Evolutionary conservation across 768 basidiomycete species (phyloP), one percentile per base, ranked within the genome.

Genomic region (Mrakia hoshinonis): DNA sequence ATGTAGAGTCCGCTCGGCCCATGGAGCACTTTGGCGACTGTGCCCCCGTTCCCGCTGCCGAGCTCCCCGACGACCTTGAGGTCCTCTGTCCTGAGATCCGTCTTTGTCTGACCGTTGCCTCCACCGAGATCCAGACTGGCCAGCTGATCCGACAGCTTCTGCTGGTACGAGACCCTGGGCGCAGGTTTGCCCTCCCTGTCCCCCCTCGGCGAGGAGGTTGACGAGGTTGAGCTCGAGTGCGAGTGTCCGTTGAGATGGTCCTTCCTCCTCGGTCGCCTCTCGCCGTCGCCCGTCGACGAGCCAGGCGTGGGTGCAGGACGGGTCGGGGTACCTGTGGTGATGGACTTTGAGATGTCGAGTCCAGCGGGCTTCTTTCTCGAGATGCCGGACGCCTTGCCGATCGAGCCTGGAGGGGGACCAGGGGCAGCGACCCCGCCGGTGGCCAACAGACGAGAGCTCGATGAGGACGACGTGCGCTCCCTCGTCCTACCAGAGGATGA

Each of bases 31-130:
- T 90, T 91, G 81, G 93, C 93, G 61, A 99, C 96, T 68, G 94
- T 96, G 67, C 96, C 96, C 1, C 96, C 94, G 77, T 98, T 98
- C 4, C 96, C 96, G 75, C 91, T 88, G 4, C 96, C 96, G 3
- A 99, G 84, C 80, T 99, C 96, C 67, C 86, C 85, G 58, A 98
- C 78, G 74, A 94, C 90, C 80, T 89, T 89, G 78, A 99, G 82
- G 79, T 98, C 96, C 78, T 95, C 93, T 75, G 89, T 87, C 76
- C 86, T 83, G 46, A 98, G 81, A 77, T 95, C 90, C 75, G 83
- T 78, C 80, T 90, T 90, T 79, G 87, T 87, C 81, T 91, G 89
- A 43, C 87, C 86, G 76, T 89, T 90, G 3, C 64, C 70, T 20
- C 72, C 72, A 48, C 77, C 77, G 82, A 92, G 84, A 75, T 94